Evolutionary conservation across 2,329 filamentous ascomycete genomes (phyloP).

Genomic region (Ophiostoma sp.): DNA sequence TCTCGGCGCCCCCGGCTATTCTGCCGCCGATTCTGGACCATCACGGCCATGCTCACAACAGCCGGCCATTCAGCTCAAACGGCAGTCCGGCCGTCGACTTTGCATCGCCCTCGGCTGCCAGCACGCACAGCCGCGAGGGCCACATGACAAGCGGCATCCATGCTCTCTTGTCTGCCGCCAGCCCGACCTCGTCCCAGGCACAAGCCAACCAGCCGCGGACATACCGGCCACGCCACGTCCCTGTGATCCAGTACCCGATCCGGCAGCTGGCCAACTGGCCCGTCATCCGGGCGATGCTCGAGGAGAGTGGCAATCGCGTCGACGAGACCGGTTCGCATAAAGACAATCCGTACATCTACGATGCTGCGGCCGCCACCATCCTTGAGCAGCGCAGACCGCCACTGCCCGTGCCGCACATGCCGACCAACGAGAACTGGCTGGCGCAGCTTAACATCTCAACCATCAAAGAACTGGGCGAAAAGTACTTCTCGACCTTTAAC

Average conservation of each 20-base stretch:
- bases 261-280: constrained; percentile 28
- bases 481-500: constrained; percentile 51
- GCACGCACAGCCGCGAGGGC: constrained; percentile 14
- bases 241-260: constrained; percentile 28
- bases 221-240: constrained; percentile 21
- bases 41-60: background rate
- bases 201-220: constrained; percentile 11
- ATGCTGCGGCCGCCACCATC: constrained; percentile 36
- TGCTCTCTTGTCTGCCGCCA: constrained; percentile 27
- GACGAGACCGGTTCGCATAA: background rate
- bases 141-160: constrained; percentile 32
- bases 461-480: constrained; percentile 48
- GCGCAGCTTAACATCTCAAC: constrained; percentile 43
- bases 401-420: constrained; percentile 36
- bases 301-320: constrained; percentile 1
- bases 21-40: constrained; percentile 13
- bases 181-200: constrained; percentile 13
- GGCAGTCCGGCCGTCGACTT: constrained; percentile 9
- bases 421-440: constrained; percentile 41
- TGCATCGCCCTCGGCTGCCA: constrained; percentile 19
- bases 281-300: constrained; percentile 22
- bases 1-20: background rate
- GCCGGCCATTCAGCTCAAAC: constrained; percentile 16
- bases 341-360: constrained; percentile 21
- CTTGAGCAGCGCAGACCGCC: constrained; percentile 44